Base-by-base conservation (phyloP, 2,329 filamentous ascomycete genomes). In the Dactylellina sp. region DNA sequence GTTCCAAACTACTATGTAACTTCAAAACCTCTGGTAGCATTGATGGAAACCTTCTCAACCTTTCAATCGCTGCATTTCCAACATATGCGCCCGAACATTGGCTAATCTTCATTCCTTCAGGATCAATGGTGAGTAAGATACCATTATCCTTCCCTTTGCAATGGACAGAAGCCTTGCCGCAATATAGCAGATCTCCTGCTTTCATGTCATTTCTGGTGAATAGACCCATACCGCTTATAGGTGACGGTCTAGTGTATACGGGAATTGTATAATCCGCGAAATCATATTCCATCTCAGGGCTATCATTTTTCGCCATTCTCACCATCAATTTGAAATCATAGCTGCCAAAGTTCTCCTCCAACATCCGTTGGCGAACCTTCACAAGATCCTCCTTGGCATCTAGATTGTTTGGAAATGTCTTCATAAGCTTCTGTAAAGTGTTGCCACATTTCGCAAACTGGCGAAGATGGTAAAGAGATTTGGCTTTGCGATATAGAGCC, bases 201-300 rank as follows among this genome's bases (percentile, higher is more conserved):
- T 62, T 74, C 3, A 66, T 32, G 18, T 56, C 49, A 4, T 20
- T 22, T 6, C 14, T 56, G 2, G 70, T 62, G 35, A 74, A 74
- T 1, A 74, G 11, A 1, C 70, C 70, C 4, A 44, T 61, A 1
- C 70, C 70, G 37, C 61, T 57, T 4, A 74, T 39, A 1, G 6
- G 1, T 11, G 70, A 74, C 0, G 25, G 1, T 16, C 56, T 55
- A 5, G 35, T 12, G 5, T 46, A 49, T 0, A 74, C 55, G 0
- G 61, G 61, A 5, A 35, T 2, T 2, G 53, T 62, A 39, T 62
- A 74, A 28, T 74, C 70, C 24, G 70, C 70, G 39, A 74, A 74
- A 32, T 74, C 61, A 22, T 50, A 74, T 2, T 47, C 37, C 28
- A 28, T 37, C 1, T n/a, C 39, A 5, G 11, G 24, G 14, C 20